Base-by-base conservation (phyloP, 805 yeast genomes). In the Hanseniaspora mollemarum region DNA sequence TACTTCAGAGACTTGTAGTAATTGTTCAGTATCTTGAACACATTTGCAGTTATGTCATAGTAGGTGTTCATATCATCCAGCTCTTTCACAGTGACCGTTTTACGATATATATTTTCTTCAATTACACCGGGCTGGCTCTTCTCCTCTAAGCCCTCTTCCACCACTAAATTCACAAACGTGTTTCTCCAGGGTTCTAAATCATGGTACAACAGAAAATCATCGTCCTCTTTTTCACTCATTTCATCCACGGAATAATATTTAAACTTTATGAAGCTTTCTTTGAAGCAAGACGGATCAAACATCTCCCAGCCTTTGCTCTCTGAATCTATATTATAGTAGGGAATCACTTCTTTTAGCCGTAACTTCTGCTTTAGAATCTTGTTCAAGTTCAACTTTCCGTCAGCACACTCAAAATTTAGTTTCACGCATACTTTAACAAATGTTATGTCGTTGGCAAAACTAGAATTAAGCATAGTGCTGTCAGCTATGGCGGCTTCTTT, bases 101-200 rank as follows among this genome's bases (percentile, higher is more conserved):
- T 22, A 39, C 56, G 22, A 43, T 32, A 32, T 21, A 41, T 32
- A 10, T 40, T 29, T n/a, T 52, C 54, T 18, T 29, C 35, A 31
- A 39, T 31, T 3, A 15, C 22, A 28, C 4, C 32, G n/a, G 32
- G 40, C 2, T 50, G 57, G 1, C 41, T 43, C 1, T 29, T 43
- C 7, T 16, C 26, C 21, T 16, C n/a, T 2, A 15, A 13, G 25
- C 25, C 35, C 48, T 63, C 62, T 4, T 59, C 62, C 24, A 78
- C 56, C 3, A 79, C 82, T 41, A 78, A 61, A 4, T 81, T 78
- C 7, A 81, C 71, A 57, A 86, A 76, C 0, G 83, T 77, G 60
- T 87, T 86, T 46, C 96, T 67, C 64, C 76, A 87, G 1, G 96
- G 95, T 65, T 92, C 96, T 55, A 90, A 78, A 63, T 90, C 97